Percentiles rank a stretch among this genome's conserved stretches.
phyloP scores from a whole-genome alignment of 2,329 filamentous ascomycete genomes.

The Sporothrix brasiliensis region DNA sequence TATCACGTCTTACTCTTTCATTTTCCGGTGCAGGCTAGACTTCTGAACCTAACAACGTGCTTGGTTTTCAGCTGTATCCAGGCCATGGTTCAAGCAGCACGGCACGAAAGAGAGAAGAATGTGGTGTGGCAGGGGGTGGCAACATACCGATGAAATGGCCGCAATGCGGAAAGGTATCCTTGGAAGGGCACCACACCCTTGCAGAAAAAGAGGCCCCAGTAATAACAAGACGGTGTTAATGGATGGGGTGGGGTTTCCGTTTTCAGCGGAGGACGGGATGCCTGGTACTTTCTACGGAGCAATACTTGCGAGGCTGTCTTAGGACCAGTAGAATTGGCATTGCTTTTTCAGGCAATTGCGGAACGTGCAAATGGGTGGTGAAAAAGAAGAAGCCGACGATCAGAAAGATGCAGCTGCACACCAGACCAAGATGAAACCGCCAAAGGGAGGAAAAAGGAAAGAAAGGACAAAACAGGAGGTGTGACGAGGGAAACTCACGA shows the following conservation, averaged over 20 bases:
- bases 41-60: too few relatives aligned
- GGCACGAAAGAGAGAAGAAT: too few relatives aligned
- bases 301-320: neutral
- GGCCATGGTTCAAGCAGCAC: too few relatives aligned
- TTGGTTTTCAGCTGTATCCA: too few relatives aligned
- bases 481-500: neutral
- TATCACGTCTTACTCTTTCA: too few relatives aligned
- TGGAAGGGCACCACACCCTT: neutral
- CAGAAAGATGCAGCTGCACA: neutral
- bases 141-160: too few relatives aligned
- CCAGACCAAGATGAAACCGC: conserved; percentile 10
- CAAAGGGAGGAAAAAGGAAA: neutral
- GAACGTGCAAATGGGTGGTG: neutral
- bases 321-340: neutral
- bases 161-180: too few relatives aligned
- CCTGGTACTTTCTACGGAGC: neutral
- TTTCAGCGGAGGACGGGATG: neutral
- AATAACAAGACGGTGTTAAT: conserved; percentile 13
- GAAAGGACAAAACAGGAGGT: neutral
- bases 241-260: neutral
- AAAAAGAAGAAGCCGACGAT: neutral
- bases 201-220: neutral
- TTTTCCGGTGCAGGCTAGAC: too few relatives aligned
- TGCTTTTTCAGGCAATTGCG: conserved; percentile 6
- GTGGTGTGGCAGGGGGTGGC: too few relatives aligned